A percentile compares a stretch with the other conserved stretches of the same genome.
These are phyloP conservation scores for Stagonosporopsis tanaceti DNA, from an alignment of 2,329 filamentous ascomycete genomes.

Conservation along the genomic window DNA sequence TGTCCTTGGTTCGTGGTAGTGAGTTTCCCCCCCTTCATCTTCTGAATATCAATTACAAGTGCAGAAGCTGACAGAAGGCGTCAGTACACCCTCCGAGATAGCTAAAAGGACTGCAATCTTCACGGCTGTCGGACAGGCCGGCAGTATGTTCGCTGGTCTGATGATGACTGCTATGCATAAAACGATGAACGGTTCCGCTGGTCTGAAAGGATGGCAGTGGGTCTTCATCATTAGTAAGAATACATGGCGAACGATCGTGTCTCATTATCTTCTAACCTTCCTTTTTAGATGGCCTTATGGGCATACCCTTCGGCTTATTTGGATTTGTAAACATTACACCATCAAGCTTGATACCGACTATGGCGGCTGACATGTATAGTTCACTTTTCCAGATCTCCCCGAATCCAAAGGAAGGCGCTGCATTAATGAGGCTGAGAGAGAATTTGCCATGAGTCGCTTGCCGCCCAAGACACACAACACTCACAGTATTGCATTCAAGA, in stretches of 20 bases:
- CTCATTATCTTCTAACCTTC: background rate
- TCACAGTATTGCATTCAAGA: conserved; percentile 29
- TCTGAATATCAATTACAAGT: background rate
- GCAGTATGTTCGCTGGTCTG: conserved; percentile 38
- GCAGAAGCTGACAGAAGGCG: background rate
- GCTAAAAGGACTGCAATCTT: conserved; percentile 38
- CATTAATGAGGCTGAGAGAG: conserved; percentile 27
- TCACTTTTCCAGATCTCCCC: conserved; percentile 35
- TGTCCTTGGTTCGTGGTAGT: conserved; percentile 39
- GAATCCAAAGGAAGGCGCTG: conserved; percentile 22
- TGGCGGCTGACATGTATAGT: conserved; percentile 8
- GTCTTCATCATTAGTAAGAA: conserved; percentile 33
- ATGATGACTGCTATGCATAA: conserved; percentile 40
- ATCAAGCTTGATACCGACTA: too few relatives aligned
- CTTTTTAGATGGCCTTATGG: conserved; percentile 31
- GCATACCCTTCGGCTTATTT: conserved; percentile 31
- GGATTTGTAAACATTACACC: conserved; percentile 25
- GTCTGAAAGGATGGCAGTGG: conserved; percentile 37
- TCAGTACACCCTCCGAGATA: conserved; percentile 34
- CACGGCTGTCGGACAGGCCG: conserved; percentile 31
- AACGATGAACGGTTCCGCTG: conserved; percentile 29
- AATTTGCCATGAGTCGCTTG: conserved; percentile 29
- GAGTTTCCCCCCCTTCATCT: conserved; percentile 14
- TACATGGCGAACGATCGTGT: background rate
- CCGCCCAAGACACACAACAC: conserved; percentile 30